These are phyloP conservation scores for Silene latifolia DNA, from an alignment of 148 eudicot genomes.

Conservation along the genomic window DNA sequence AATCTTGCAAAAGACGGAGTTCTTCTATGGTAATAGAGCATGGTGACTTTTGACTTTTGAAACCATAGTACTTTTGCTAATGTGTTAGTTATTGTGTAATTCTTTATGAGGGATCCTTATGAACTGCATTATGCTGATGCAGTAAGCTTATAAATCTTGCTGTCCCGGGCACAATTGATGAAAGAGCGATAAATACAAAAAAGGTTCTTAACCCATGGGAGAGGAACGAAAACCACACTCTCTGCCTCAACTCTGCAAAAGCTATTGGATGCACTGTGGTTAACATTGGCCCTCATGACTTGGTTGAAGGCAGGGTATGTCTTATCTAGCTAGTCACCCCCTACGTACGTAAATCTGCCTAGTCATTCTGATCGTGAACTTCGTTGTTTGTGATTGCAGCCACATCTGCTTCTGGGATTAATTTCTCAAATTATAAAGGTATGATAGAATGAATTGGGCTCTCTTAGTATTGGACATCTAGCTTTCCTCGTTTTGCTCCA, in stretches of 20 bases:
- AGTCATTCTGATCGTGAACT: neutral
- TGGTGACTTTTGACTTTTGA: slow-evolving; percentile 2
- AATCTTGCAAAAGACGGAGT: slow-evolving; percentile 95
- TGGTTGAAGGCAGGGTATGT: slow-evolving; percentile 97
- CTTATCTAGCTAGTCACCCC: slow-evolving; percentile 6
- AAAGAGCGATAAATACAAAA: slow-evolving; percentile 90
- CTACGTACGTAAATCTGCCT: neutral
- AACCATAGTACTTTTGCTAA: neutral
- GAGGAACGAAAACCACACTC: slow-evolving; percentile 95
- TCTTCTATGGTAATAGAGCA: slow-evolving; percentile 72
- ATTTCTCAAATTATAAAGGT: slow-evolving; percentile 97
- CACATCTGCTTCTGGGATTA: slow-evolving; percentile 85
- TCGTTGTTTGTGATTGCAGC: slow-evolving; percentile 45
- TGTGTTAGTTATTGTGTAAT: neutral
- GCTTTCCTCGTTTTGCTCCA: neutral
- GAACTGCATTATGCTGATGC: slow-evolving; percentile 33
- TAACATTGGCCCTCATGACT: slow-evolving; percentile 92
- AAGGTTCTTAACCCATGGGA: slow-evolving; percentile 89
- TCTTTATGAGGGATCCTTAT: slow-evolving; percentile 12
- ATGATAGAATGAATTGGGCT: slow-evolving; percentile 1
- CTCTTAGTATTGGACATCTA: neutral
- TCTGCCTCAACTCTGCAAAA: slow-evolving; percentile 96
- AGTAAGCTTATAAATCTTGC: slow-evolving; percentile 98
- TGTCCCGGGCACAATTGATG: slow-evolving; percentile 87
- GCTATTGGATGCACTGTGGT: slow-evolving; percentile 99